These are phyloP conservation scores for Ophiostoma ulmi DNA, from an alignment of 2,329 filamentous ascomycete species.

Conservation along the genomic window DNA sequence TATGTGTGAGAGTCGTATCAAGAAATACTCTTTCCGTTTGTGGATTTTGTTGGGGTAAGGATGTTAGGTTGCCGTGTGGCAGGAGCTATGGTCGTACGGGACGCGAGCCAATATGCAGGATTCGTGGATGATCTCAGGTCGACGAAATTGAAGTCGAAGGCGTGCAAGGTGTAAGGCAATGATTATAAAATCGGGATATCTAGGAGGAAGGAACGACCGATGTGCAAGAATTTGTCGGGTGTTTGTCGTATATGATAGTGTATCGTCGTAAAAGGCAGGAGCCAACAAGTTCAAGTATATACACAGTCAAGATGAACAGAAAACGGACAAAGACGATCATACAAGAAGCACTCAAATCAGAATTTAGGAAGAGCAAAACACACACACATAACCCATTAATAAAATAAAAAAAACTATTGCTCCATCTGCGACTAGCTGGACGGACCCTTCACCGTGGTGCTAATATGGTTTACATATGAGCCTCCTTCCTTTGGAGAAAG, in stretches of 20 bases:
- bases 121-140: not conserved
- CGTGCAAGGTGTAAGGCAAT: not conserved
- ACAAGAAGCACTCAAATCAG: not conserved
- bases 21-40: not conserved
- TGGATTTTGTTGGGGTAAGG: conserved; percentile 1
- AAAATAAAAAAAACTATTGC: not conserved
- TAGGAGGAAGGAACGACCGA: not conserved
- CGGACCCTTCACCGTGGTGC: not conserved
- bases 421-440: not conserved
- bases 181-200: too few relatives aligned
- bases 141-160: not conserved
- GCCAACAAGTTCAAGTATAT: not conserved
- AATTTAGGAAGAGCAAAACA: not conserved
- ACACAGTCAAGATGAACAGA: not conserved
- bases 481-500: conserved; percentile 4
- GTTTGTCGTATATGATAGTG: not conserved
- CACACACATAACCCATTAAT: conserved; percentile 3
- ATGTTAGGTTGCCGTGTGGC: not conserved
- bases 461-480: not conserved
- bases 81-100: not conserved
- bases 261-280: not conserved
- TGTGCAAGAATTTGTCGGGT: not conserved
- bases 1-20: not conserved
- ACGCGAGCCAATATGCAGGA: not conserved
- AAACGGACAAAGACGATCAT: not conserved